phyloP scores from a whole-genome alignment of 1,139 yeast species.

The Sugiyamaella novakii region DNA sequence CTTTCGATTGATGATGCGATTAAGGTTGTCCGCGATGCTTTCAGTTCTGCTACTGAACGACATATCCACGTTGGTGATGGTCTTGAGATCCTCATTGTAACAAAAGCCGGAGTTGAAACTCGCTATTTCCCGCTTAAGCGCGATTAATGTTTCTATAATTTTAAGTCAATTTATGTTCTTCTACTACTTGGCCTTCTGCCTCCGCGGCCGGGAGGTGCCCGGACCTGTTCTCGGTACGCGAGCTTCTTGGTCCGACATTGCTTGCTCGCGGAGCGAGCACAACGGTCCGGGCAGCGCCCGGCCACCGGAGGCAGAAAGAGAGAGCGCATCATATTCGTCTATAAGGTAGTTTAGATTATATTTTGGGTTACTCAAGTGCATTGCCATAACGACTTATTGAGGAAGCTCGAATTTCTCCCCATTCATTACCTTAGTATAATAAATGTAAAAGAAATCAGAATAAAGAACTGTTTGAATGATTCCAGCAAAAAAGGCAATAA shows the following conservation, averaged over 20 bases:
- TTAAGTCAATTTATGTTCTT: neutral
- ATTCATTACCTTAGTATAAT: constrained; percentile 79
- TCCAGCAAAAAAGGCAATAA: constrained; percentile 75
- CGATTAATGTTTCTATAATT: constrained; percentile 52
- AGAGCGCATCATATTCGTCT: no score
- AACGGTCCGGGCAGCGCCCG: constrained; percentile 8
- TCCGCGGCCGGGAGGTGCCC: neutral
- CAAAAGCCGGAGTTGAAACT: constrained; percentile 87
- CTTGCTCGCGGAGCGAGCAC: constrained; percentile 7
- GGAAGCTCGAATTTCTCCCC: constrained; percentile 84
- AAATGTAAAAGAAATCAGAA: constrained; percentile 93
- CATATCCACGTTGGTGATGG: constrained; percentile 99
- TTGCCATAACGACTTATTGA: constrained; percentile 48
- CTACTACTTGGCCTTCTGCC: neutral
- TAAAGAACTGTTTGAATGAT: constrained; percentile 80
- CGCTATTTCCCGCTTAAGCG: constrained; percentile 86
- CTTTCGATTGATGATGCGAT: constrained; percentile 82
- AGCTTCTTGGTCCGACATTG: neutral
- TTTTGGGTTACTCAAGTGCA: neutral
- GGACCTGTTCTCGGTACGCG: neutral
- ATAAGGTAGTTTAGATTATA: no score
- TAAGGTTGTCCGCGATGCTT: constrained; percentile 87
- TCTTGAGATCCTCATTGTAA: constrained; percentile 82
- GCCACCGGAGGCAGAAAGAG: constrained; percentile 9
- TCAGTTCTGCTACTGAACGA: constrained; percentile 94